Conservation (phyloP, 495 filamentous ascomycete genomes). For the Penicillium simplicissimum region DNA sequence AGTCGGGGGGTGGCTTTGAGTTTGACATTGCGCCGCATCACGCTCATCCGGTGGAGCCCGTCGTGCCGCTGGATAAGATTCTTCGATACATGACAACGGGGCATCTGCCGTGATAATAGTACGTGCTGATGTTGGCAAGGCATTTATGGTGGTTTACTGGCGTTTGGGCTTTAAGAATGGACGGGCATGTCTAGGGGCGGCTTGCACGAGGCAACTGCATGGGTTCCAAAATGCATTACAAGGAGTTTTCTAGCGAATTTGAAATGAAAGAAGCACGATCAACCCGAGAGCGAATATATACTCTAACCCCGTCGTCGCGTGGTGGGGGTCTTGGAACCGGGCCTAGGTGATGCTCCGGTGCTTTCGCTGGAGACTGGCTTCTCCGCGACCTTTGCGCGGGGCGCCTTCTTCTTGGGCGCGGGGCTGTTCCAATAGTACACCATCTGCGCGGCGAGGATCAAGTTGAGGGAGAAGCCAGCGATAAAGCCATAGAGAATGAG, state of each 20-base stretch:
- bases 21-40: conserved; percentile 45
- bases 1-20: conserved; percentile 42
- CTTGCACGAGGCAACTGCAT: conserved; percentile 7
- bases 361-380: conserved; percentile 34
- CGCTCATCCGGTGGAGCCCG: conserved; percentile 33
- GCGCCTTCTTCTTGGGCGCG: conserved; percentile 42
- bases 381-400: conserved; percentile 40
- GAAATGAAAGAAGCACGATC: conserved; percentile 9
- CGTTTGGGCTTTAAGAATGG: conserved; percentile 1
- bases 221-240: conserved; percentile 17
- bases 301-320: conserved; percentile 52
- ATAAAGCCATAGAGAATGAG: conserved; percentile 93
- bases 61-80: conserved; percentile 50
- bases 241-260: conserved; percentile 18
- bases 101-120: conserved; percentile 28
- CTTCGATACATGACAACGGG: conserved; percentile 59
- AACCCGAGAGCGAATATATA: neutral
- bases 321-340: conserved; percentile 43
- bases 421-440: conserved; percentile 92
- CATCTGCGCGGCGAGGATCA: conserved; percentile 87
- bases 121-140: neutral
- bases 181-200: neutral
- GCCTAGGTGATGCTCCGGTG: conserved; percentile 39
- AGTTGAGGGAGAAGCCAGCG: conserved; percentile 83
- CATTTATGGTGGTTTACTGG: neutral